Conservation (phyloP, 2,329 filamentous ascomycete genomes). For the Paraphaeosphaeria minitans region DNA sequence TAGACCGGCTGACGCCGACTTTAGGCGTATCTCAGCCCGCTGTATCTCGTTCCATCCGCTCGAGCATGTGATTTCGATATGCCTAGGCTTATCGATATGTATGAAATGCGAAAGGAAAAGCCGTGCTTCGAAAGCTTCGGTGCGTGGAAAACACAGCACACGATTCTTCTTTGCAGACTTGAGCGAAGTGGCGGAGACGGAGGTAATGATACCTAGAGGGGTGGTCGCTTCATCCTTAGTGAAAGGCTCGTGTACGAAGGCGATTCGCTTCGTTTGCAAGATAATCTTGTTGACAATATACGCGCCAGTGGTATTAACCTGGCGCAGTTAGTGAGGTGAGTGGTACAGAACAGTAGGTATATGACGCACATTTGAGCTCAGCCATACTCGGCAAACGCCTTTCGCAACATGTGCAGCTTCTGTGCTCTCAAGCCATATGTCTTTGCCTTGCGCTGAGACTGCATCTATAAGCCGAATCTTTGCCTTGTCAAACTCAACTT, state of each 20-base stretch:
- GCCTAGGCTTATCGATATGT: conserved; percentile 78
- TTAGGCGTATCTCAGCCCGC: conserved; percentile 57
- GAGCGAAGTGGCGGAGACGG: conserved; percentile 40
- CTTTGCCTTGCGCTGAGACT: conserved; percentile 62
- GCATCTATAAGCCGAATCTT: conserved; percentile 67
- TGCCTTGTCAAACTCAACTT: conserved; percentile 68
- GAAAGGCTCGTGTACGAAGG: conserved; percentile 69
- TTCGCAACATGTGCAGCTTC: conserved; percentile 57
- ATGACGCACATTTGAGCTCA: conserved; percentile 52
- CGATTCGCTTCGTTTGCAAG: conserved; percentile 66
- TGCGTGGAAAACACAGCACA: conserved; percentile 74
- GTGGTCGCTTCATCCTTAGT: conserved; percentile 55
- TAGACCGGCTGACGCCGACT: conserved; percentile 65
- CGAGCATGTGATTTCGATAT: conserved; percentile 73
- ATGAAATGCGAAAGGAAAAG: conserved; percentile 71
- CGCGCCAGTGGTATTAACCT: conserved; percentile 71
- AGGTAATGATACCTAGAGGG: conserved; percentile 54
- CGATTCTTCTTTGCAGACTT: conserved; percentile 55
- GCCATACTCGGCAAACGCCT: conserved; percentile 59
- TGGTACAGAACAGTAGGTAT: neutral
- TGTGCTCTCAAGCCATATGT: conserved; percentile 67
- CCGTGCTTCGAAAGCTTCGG: conserved; percentile 70
- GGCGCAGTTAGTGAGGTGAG: conserved; percentile 32
- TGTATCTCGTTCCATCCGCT: conserved; percentile 74
- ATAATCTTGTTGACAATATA: conserved; percentile 77